phyloP scores from a whole-genome alignment of 2,329 filamentous ascomycete species.

The Arthrobotrys sinensis region DNA sequence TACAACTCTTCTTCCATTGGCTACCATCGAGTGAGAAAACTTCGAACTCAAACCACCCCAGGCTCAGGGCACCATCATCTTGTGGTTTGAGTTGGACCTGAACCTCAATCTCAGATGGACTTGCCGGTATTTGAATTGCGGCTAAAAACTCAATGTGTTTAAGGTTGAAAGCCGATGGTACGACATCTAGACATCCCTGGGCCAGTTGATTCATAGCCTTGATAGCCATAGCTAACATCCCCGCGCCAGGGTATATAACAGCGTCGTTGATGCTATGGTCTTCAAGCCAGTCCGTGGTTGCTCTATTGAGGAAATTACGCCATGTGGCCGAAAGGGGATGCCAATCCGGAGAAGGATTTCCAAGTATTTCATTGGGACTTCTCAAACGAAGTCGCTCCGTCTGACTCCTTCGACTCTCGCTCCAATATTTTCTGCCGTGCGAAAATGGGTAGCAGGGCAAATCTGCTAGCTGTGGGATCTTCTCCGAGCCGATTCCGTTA shows the following conservation, averaged over 20 bases:
- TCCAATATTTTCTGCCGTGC: constrained; percentile 42
- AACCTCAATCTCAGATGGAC: constrained; percentile 7
- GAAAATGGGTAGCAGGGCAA: too few species aligned
- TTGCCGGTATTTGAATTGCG: constrained; percentile 31
- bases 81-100: too few species aligned
- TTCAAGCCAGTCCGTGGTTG: constrained; percentile 37
- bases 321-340: constrained; percentile 38
- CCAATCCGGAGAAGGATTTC: constrained; percentile 42
- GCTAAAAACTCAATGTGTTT: constrained; percentile 44
- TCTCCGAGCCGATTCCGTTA: too few species aligned
- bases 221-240: constrained; percentile 49
- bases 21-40: constrained; percentile 16
- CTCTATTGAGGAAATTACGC: constrained; percentile 37
- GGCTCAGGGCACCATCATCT: too few species aligned
- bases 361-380: constrained; percentile 32
- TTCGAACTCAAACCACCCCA: constrained; percentile 45
- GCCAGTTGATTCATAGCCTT: constrained; percentile 53
- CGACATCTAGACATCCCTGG: background rate
- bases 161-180: constrained; percentile 24
- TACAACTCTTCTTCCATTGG: constrained; percentile 45
- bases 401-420: constrained; percentile 35
- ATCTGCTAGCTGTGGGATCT: too few species aligned
- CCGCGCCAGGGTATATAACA: constrained; percentile 39
- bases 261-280: constrained; percentile 43
- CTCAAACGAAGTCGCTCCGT: constrained; percentile 25